Percentiles rank a stretch among this genome's conserved stretches.
phyloP scores from a whole-genome alignment of 176 grass and related monocot genomes.

The Carex myosuroides region DNA sequence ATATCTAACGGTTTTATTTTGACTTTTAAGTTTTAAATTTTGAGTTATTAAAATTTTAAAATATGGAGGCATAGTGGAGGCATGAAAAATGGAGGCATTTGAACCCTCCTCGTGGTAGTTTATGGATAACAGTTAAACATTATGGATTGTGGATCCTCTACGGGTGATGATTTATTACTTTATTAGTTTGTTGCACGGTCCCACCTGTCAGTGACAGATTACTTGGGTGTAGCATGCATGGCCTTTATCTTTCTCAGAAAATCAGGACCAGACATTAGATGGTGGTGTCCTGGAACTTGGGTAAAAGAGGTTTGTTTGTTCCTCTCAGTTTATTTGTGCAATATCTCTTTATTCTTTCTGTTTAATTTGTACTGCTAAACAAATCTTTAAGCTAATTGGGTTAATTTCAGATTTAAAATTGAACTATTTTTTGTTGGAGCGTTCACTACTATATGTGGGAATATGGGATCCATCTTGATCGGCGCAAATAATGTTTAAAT shows the following conservation, averaged over 20 bases:
- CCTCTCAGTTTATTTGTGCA: neutral
- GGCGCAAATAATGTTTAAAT: neutral
- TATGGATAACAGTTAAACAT: conserved; percentile 7
- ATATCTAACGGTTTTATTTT: too few relatives aligned
- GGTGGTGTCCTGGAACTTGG: neutral
- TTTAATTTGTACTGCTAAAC: neutral
- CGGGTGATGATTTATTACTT: neutral
- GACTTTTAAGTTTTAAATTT: too few relatives aligned
- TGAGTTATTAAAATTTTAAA: too few relatives aligned
- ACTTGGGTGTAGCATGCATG: neutral
- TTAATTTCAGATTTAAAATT: neutral
- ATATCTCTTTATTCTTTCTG: neutral
- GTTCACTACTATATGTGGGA: neutral
- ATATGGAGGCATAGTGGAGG: too few relatives aligned
- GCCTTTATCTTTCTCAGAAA: neutral
- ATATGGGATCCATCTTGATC: neutral
- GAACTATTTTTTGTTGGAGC: neutral
- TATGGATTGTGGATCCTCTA: neutral
- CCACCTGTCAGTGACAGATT: neutral
- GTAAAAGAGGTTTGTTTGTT: neutral
- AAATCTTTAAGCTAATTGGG: neutral
- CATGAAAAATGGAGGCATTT: too few relatives aligned
- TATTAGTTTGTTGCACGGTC: neutral
- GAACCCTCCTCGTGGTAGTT: too few relatives aligned
- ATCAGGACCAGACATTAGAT: neutral